Percentiles rank a stretch among this genome's conserved stretches.
These are phyloP conservation scores for Mortierella sp. DNA, from an alignment of 371 early-diverging fungal species.

Conservation along the genomic window DNA sequence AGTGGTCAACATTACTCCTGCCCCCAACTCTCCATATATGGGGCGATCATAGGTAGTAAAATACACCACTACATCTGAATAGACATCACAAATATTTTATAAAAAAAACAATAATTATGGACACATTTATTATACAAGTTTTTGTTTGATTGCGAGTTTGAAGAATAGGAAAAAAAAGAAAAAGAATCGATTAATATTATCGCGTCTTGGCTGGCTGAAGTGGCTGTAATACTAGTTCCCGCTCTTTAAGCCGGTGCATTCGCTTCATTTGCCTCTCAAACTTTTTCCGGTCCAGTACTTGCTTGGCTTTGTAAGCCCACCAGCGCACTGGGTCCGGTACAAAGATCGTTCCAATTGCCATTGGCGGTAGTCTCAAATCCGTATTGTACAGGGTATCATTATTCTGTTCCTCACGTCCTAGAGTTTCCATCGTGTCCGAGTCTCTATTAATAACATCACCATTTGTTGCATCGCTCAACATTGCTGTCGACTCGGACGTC, in stretches of 20 bases:
- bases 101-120: neutral
- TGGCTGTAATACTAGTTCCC: neutral
- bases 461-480: neutral
- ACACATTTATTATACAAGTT: neutral
- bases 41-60: neutral
- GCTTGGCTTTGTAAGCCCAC: conserved; percentile 56
- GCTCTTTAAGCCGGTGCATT: conserved; percentile 9
- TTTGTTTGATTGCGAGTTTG: neutral
- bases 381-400: conserved; percentile 44
- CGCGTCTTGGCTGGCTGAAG: conserved; percentile 21
- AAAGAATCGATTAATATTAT: neutral
- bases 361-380: conserved; percentile 46
- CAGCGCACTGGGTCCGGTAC: conserved; percentile 56
- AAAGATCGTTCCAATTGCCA: conserved; percentile 56
- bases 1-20: neutral
- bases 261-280: conserved; percentile 30
- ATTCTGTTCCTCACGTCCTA: neutral
- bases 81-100: neutral
- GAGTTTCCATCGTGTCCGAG: neutral
- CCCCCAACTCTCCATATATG: neutral
- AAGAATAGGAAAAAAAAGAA: neutral
- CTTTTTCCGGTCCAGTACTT: conserved; percentile 32
- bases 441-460: neutral
- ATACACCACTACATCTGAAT: neutral
- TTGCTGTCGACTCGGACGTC: too few relatives aligned